A percentile compares a stretch with the other conserved stretches of the same genome.
These are phyloP conservation scores for Suillus brevipes DNA, from an alignment of 768 basidiomycete genomes.

Conservation along the genomic window DNA sequence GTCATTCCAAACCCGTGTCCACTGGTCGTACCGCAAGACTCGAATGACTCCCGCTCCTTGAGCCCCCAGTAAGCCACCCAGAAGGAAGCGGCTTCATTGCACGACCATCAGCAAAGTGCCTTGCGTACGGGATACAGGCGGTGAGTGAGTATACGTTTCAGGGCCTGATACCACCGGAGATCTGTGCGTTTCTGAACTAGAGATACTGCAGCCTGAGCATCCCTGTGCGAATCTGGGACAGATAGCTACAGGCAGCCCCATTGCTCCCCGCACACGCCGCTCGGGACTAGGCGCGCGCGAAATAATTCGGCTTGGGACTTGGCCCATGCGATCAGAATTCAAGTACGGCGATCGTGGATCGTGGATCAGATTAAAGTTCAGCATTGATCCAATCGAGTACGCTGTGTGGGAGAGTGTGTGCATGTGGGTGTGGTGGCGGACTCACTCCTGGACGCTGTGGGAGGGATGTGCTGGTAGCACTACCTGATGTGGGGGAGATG, in stretches of 20 bases:
- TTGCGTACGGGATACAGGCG: conserved; percentile 50
- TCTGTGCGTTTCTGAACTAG: not conserved
- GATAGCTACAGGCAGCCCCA: conserved; percentile 6
- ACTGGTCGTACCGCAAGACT: not conserved
- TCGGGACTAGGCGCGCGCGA: conserved; percentile 62
- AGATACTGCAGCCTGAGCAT: not conserved
- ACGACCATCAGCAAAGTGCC: conserved; percentile 53
- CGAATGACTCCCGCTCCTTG: not conserved
- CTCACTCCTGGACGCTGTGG: conserved; percentile 39
- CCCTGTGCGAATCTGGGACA: not conserved
- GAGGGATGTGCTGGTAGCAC: not conserved
- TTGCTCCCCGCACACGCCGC: conserved; percentile 21
- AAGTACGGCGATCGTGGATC: conserved; percentile 37
- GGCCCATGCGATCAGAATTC: conserved; percentile 31
- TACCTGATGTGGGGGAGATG: not conserved
- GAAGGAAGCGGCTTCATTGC: conserved; percentile 64
- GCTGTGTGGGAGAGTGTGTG: not conserved
- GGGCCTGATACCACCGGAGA: conserved; percentile 18
- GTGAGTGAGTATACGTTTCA: conserved; percentile 54
- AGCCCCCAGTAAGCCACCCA: conserved; percentile 33
- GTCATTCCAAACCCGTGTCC: not conserved
- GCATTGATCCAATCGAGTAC: conserved; percentile 79
- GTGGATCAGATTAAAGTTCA: conserved; percentile 75
- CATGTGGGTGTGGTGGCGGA: conserved; percentile 31
- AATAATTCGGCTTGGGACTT: conserved; percentile 23